A percentile compares a stretch with the other conserved stretches of the same genome.
Evolutionary conservation across 179 eudicot genomes (phyloP).

Genomic region (Gypsophila paniculata): DNA sequence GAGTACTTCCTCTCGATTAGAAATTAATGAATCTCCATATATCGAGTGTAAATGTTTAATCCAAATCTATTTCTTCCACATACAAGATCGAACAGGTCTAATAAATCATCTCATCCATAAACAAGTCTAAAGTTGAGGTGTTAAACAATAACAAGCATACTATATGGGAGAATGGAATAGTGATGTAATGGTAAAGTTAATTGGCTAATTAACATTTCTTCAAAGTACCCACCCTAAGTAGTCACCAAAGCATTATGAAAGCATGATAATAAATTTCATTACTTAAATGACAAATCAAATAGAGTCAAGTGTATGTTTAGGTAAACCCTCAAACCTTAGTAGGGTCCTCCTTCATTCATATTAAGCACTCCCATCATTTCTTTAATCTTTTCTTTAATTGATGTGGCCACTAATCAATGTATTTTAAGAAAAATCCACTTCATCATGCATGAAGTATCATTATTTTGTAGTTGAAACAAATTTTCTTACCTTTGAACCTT

Average conservation of each 20-base stretch:
- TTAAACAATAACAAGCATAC: no score
- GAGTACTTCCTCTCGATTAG: no score
- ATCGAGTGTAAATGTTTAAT: no score
- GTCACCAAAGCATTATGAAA: conserved; percentile 8
- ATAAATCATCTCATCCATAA: no score
- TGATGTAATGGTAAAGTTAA: no score
- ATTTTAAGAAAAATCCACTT: conserved; percentile 9
- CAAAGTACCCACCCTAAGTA: neutral
- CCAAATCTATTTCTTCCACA: no score
- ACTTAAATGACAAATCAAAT: conserved; percentile 11
- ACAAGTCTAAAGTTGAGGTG: no score
- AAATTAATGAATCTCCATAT: no score
- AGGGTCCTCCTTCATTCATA: neutral
- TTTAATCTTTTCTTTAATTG: neutral
- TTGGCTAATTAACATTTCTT: neutral
- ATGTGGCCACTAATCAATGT: conserved; percentile 27
- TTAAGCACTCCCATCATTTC: neutral
- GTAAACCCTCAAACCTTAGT: neutral
- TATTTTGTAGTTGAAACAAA: conserved; percentile 23
- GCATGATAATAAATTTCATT: neutral
- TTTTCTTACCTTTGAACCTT: conserved; percentile 6
- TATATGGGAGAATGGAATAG: no score
- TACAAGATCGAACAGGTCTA: no score
- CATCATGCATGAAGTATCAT: conserved; percentile 16
- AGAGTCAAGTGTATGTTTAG: neutral